Base-by-base conservation (phyloP, 2,329 filamentous ascomycete genomes). In the Dryadomyces sulphureus region DNA sequence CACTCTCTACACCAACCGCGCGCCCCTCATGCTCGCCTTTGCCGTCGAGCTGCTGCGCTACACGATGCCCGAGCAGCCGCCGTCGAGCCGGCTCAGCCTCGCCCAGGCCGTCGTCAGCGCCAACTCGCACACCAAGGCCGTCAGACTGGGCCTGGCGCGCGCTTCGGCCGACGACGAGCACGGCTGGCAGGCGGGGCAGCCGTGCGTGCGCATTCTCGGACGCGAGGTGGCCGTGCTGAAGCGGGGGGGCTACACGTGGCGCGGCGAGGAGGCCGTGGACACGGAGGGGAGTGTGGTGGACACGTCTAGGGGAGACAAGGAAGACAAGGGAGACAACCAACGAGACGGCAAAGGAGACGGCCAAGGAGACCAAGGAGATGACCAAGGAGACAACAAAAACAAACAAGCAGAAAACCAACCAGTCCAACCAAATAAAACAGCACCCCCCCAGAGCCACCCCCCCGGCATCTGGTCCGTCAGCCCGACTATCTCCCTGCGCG, bases 1-100 rank as follows among this genome's bases (percentile, higher is more conserved):
- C 1, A 65, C 67, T 0, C 54, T 94, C 1, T 65, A 79, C 50
- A 92, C 85, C 0, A 54, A 94, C 56, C 72, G 88, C 35, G 87
- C 88, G 2, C 87, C 88, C 1, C 65, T 94, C 1, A 78, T 94
- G 2, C 69, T 94, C 5, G 86, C 86, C 0, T 93, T 93, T 60
- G 79, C 82, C 1, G 74, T 87, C 14, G 75, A 78, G 49, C 59
- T 90, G 42, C 59, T 93, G 41, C 80, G 83, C 40, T 79, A 82
- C 57, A 93, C 85, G 0, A 90, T 89, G 81, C 84, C 87, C 0
- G 80, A 84, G 53, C 88, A 94, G 58, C 87, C 87, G 3, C 69
- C 81, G 3, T 92, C 84, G n/a, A 90, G 85, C 58, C 72, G 85
- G 41, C 65, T 94, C 19, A 93, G 86, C 57, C 66, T 94, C 19